phyloP scores from a whole-genome alignment of 78 protist species.

The Salpingoeca rosetta region DNA sequence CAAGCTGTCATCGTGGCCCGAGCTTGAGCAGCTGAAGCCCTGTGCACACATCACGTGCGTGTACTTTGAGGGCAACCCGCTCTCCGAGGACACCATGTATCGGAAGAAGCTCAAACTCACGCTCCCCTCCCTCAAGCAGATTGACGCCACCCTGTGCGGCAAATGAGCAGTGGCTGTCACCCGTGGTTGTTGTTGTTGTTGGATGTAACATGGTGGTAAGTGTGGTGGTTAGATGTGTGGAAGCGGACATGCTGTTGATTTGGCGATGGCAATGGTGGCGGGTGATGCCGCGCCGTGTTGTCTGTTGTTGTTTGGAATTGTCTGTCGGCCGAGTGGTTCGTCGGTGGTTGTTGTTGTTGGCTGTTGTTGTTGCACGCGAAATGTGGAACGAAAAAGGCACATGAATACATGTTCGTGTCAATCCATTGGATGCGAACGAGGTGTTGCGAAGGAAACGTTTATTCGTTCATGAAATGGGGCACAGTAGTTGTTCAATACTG shows the following conservation, averaged over 20 bases:
- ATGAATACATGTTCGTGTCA: neutral
- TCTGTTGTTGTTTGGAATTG: no score
- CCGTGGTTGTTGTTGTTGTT: neutral
- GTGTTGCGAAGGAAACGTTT: neutral
- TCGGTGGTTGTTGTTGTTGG: no score
- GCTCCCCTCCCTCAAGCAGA: neutral
- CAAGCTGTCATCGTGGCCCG: neutral
- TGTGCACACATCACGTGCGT: neutral
- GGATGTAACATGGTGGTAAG: no score
- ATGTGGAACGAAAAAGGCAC: neutral
- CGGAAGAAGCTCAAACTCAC: neutral
- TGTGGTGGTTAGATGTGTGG: no score
- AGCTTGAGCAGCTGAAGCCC: neutral
- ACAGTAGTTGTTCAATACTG: neutral
- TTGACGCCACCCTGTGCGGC: neutral
- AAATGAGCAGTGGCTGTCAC: neutral
- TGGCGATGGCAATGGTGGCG: no score
- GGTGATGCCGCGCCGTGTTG: no score
- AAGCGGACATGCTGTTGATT: no score
- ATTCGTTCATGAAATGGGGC: neutral
- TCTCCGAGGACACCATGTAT: neutral
- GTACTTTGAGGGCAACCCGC: constrained; percentile 16
- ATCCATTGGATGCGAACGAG: neutral
- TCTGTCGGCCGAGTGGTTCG: no score
- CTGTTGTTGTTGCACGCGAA: no score